A percentile compares a stretch with the other conserved stretches of the same genome.
Evolutionary conservation across 495 filamentous ascomycete species (phyloP).

Genomic region (Hypoxylon intermedium): DNA sequence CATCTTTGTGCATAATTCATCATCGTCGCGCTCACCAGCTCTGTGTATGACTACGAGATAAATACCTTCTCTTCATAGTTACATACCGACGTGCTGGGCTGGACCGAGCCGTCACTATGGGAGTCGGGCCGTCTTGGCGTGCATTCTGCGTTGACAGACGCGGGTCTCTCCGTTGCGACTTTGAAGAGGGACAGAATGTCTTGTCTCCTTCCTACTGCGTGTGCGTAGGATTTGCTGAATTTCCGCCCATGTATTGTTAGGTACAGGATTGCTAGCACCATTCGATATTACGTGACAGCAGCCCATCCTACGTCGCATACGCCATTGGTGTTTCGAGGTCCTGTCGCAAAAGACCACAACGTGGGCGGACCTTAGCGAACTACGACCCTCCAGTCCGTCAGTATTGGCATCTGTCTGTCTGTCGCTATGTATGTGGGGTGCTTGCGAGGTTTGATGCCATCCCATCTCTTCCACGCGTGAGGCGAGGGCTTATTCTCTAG

Average conservation of each 20-base stretch:
- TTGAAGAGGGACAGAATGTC: slow-evolving; percentile 1
- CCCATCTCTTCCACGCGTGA: background rate
- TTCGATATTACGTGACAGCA: slow-evolving; percentile 9
- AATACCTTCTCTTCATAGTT: no score
- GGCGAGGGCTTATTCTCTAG: background rate
- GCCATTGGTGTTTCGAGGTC: background rate
- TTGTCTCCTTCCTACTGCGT: slow-evolving; percentile 19
- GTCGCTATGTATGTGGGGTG: background rate
- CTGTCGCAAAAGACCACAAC: slow-evolving; percentile 8
- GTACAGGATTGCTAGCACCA: slow-evolving; percentile 1
- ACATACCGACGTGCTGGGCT: background rate
- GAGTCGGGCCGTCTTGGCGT: slow-evolving; percentile 32
- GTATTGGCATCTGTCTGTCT: background rate
- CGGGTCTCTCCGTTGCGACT: background rate
- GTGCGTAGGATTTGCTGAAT: slow-evolving; percentile 8
- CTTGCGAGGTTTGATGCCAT: background rate
- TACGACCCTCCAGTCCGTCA: background rate
- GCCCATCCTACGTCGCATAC: slow-evolving; percentile 16
- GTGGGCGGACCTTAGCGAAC: slow-evolving; percentile 5
- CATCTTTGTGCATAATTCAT: no score
- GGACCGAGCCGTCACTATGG: slow-evolving; percentile 1
- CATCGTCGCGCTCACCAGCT: no score
- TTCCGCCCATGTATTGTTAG: background rate
- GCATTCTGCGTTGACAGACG: slow-evolving; percentile 3
- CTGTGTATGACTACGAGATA: no score